These are phyloP conservation scores for Aspergillus cejpii DNA, from an alignment of 2,329 filamentous ascomycete genomes.

Conservation along the genomic window DNA sequence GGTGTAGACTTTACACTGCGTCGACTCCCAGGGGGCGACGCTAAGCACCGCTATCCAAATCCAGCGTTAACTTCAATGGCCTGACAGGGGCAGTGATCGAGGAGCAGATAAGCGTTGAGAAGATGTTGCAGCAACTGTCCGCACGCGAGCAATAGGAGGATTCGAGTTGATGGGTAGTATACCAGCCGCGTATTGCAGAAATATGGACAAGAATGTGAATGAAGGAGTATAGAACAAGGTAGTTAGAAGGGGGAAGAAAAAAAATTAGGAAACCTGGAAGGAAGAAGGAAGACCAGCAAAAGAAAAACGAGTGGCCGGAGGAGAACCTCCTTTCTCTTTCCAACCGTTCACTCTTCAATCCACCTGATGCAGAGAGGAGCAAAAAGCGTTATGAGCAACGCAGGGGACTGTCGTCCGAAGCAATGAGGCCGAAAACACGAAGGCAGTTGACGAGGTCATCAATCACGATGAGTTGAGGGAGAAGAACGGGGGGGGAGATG, in stretches of 20 bases:
- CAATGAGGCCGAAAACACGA: slow-evolving; percentile 21
- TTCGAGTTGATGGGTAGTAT: slow-evolving; percentile 3
- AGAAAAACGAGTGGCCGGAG: slow-evolving; percentile 39
- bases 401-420: slow-evolving; percentile 20
- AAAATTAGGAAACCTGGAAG: slow-evolving; percentile 19
- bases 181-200: slow-evolving; percentile 2
- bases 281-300: slow-evolving; percentile 21
- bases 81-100: not conserved
- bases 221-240: slow-evolving; percentile 6
- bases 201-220: slow-evolving; percentile 4
- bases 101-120: not conserved
- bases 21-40: slow-evolving; percentile 7
- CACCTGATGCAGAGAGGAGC: slow-evolving; percentile 28
- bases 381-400: slow-evolving; percentile 23
- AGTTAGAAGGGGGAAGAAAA: slow-evolving; percentile 6
- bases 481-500: slow-evolving; percentile 22
- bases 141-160: slow-evolving; percentile 14
- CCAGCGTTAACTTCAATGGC: slow-evolving; percentile 7
- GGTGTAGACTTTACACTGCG: slow-evolving; percentile 27
- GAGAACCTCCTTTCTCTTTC: slow-evolving; percentile 38
- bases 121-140: slow-evolving; percentile 4
- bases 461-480: slow-evolving; percentile 17
- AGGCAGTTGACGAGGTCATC: slow-evolving; percentile 25
- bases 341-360: slow-evolving; percentile 28
- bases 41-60: slow-evolving; percentile 8